Percentiles rank a stretch among this genome's conserved stretches.
Conservation (phyloP, 2,329 filamentous ascomycete species). For the Chrysosporium keratinophilum region DNA sequence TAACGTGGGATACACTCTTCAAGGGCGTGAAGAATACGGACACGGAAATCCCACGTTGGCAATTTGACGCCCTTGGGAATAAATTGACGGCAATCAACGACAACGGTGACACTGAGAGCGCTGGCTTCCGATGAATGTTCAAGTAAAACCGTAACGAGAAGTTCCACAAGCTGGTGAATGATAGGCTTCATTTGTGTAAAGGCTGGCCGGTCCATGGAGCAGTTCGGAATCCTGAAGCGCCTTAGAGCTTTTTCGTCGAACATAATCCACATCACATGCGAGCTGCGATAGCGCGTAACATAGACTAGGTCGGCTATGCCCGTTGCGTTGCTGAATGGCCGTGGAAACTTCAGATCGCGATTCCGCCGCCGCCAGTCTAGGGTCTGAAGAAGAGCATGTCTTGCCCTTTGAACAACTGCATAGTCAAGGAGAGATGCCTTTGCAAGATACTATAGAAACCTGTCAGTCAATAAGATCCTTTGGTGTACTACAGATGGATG, state of each 20-base stretch:
- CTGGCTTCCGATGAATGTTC: neutral
- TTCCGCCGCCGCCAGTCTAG: neutral
- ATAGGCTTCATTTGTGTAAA: neutral
- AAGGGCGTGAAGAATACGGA: neutral
- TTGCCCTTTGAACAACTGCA: neutral
- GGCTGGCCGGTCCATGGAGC: neutral
- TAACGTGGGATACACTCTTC: neutral
- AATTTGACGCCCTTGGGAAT: no score
- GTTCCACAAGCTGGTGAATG: neutral
- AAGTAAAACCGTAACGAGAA: neutral
- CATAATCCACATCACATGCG: slow-evolving; percentile 8
- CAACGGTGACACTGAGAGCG: neutral
- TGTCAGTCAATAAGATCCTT: neutral
- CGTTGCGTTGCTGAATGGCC: neutral
- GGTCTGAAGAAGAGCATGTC: neutral
- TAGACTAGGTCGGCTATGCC: slow-evolving; percentile 1
- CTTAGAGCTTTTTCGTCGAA: slow-evolving; percentile 4
- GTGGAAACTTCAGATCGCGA: neutral
- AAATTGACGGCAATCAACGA: slow-evolving; percentile 5
- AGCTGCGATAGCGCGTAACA: neutral
- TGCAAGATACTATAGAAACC: neutral
- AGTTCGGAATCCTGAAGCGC: neutral
- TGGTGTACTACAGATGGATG: neutral
- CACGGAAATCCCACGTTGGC: neutral
- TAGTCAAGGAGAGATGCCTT: neutral